Evolutionary conservation across 1,284 basidiomycete genomes (phyloP).

Genomic region (Vanrija pseudolonga): DNA sequence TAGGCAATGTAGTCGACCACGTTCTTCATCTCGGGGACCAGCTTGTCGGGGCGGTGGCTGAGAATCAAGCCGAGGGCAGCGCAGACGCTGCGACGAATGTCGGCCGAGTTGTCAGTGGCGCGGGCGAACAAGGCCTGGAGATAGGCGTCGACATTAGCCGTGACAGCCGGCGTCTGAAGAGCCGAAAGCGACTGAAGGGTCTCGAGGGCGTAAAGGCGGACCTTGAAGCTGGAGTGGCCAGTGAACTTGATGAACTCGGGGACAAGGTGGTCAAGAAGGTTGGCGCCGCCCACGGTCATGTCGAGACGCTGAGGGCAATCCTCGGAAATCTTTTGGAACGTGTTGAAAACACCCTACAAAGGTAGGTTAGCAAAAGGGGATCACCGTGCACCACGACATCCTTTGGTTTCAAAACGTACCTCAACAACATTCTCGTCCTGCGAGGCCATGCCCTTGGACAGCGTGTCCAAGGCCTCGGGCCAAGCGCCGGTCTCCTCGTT

Average conservation of each 20-base stretch:
- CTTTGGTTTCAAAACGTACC: conserved; percentile 56
- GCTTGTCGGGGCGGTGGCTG: conserved; percentile 87
- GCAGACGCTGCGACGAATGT: conserved; percentile 92
- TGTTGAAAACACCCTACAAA: conserved; percentile 82
- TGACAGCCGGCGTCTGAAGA: conserved; percentile 75
- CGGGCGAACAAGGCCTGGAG: conserved; percentile 90
- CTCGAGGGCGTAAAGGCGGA: conserved; percentile 89
- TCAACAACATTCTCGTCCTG: conserved; percentile 71
- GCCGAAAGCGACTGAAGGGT: conserved; percentile 92
- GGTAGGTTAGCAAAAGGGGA: neutral
- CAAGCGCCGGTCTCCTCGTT: conserved; percentile 82
- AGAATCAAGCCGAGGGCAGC: conserved; percentile 91
- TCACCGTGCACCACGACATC: neutral
- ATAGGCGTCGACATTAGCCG: conserved; percentile 86
- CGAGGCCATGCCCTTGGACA: conserved; percentile 73
- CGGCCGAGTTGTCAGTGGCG: conserved; percentile 87
- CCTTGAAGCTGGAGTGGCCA: conserved; percentile 65
- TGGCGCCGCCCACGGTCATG: conserved; percentile 74
- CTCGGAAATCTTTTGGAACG: conserved; percentile 92
- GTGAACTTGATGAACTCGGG: conserved; percentile 87
- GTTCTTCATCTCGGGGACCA: conserved; percentile 91
- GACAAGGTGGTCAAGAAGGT: conserved; percentile 89
- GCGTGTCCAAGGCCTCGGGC: conserved; percentile 82
- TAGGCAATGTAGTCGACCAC: conserved; percentile 99
- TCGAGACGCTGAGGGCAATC: conserved; percentile 95